A percentile compares a stretch with the other conserved stretches of the same genome.
These are phyloP conservation scores for Acmispon strigosus DNA, from an alignment of 306 rosid species.

Conservation along the genomic window DNA sequence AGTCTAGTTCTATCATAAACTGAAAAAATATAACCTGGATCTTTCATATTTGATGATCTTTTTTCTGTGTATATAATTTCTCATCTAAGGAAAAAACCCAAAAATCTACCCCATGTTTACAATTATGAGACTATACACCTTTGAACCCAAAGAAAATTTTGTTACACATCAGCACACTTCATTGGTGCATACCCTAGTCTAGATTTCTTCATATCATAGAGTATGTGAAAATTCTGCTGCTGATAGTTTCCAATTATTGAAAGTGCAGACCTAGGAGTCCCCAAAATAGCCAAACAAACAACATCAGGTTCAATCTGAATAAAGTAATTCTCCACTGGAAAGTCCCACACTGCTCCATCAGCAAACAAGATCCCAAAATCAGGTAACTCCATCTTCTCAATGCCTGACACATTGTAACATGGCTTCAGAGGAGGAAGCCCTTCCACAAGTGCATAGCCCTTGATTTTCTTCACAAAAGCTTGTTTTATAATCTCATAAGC, in stretches of 20 bases:
- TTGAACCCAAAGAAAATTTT: constrained; percentile 5
- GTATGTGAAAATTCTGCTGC: constrained; percentile 91
- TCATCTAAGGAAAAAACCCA: background rate
- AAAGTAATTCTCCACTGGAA: constrained; percentile 87
- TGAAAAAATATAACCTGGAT: background rate
- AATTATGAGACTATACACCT: constrained; percentile 17
- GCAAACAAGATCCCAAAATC: constrained; percentile 62
- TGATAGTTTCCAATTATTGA: constrained; percentile 94
- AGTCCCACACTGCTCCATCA: constrained; percentile 88
- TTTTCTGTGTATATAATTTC: constrained; percentile 10
- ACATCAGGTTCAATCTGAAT: constrained; percentile 65
- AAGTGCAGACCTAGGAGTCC: constrained; percentile 60
- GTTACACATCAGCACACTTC: constrained; percentile 76
- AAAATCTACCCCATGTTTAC: constrained; percentile 32
- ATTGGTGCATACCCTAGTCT: constrained; percentile 87
- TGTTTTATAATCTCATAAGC: constrained; percentile 63
- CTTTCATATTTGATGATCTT: background rate
- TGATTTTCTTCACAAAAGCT: constrained; percentile 55
- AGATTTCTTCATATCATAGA: constrained; percentile 78
- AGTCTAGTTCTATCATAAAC: constrained; percentile 9
- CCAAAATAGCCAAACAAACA: constrained; percentile 78
- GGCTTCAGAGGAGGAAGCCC: constrained; percentile 68
- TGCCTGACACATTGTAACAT: constrained; percentile 89
- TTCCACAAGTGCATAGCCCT: constrained; percentile 45
- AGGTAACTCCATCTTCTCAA: constrained; percentile 67